Percentiles rank a stretch among this genome's conserved stretches.
Conservation (phyloP, 345 rosid species). For the Populus alba region DNA sequence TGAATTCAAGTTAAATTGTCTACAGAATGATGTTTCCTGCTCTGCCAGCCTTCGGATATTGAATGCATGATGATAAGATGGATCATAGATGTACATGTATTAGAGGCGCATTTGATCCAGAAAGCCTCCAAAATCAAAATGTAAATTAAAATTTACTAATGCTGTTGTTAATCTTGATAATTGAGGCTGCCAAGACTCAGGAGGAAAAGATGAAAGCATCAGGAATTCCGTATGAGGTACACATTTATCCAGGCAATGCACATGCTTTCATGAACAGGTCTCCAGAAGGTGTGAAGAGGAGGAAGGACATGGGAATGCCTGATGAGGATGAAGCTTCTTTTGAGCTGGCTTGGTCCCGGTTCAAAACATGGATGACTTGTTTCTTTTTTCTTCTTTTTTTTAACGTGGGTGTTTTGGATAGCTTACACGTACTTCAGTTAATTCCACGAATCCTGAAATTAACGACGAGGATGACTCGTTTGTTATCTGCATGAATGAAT, state of each 20-base stretch:
- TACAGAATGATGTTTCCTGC: background rate
- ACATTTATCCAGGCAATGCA: conserved; percentile 64
- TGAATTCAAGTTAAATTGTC: background rate
- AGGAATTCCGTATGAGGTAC: conserved; percentile 73
- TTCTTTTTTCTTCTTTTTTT: too few species aligned
- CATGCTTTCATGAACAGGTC: conserved; percentile 91
- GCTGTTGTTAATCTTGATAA: background rate
- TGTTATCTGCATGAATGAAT: conserved; percentile 29
- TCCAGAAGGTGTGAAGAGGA: conserved; percentile 67
- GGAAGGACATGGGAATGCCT: conserved; percentile 78
- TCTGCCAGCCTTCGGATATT: background rate
- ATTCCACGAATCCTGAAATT: too few species aligned
- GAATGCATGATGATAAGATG: background rate
- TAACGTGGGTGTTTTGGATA: fast-evolving
- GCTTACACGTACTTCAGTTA: fast-evolving
- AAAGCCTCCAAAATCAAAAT: background rate
- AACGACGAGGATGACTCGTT: background rate
- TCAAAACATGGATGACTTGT: conserved; percentile 67
- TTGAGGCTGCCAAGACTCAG: conserved; percentile 78
- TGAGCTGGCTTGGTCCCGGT: conserved; percentile 89
- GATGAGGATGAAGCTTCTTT: conserved; percentile 82
- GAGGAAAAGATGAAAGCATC: conserved; percentile 80
- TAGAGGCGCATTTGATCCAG: background rate
- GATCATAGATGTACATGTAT: background rate
- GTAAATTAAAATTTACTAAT: background rate